phyloP scores from a whole-genome alignment of 345 rosid species.

The Trapa incisa region DNA sequence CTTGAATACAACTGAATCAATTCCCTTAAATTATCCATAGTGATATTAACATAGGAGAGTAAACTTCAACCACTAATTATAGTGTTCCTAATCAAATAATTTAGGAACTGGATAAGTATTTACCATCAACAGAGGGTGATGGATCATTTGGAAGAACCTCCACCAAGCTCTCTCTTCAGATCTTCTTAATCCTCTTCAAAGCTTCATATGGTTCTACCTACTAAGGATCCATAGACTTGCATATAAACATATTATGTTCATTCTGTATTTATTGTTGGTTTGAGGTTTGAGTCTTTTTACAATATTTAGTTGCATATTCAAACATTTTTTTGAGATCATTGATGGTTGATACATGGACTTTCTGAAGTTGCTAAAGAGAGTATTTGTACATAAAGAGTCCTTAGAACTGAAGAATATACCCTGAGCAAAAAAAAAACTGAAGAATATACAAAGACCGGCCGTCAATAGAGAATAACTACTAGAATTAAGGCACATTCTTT shows the following conservation, averaged over 20 bases:
- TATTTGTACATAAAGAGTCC: not conserved
- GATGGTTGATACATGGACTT: not conserved
- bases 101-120: slow-evolving; percentile 47
- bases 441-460: no score
- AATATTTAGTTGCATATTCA: not conserved
- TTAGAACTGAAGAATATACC: not conserved
- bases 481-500: not conserved
- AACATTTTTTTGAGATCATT: not conserved
- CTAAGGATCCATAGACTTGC: not conserved
- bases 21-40: no score
- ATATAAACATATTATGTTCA: not conserved
- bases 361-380: not conserved
- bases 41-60: not conserved
- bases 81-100: slow-evolving; percentile 7
- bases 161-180: slow-evolving; percentile 32
- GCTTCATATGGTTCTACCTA: slow-evolving; percentile 23
- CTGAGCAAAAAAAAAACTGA: not conserved
- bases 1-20: not conserved
- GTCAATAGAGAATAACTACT: not conserved
- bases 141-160: slow-evolving; percentile 54
- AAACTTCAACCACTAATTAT: not conserved
- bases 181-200: slow-evolving; percentile 35
- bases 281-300: not conserved
- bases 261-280: not conserved
- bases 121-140: slow-evolving; percentile 42